Conservation (phyloP, 129 eudicot genomes). For the Saussurea involucrata region DNA sequence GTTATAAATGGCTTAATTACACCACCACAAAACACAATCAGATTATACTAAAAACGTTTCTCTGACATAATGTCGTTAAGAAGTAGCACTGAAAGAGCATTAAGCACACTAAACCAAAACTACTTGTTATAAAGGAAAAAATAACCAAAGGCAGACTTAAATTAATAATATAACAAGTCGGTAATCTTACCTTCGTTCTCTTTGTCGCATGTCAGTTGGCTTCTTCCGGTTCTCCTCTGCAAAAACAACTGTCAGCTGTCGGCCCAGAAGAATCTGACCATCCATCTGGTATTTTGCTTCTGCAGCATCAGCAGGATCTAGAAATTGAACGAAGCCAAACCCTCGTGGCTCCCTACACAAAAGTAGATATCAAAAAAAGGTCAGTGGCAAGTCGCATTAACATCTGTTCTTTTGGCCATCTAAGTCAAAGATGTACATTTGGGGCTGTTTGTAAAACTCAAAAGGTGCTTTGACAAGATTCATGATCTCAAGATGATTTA, state of each 20-base stretch:
- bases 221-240: constrained; percentile 96
- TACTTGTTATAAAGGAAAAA: neutral
- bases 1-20: neutral
- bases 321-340: constrained; percentile 87
- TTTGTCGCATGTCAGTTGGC: constrained; percentile 76
- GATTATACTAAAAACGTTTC: neutral
- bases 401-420: neutral
- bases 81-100: neutral
- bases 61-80: neutral
- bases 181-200: constrained; percentile 51
- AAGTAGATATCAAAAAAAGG: neutral
- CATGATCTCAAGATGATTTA: neutral
- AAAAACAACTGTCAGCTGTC: constrained; percentile 86
- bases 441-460: constrained; percentile 33
- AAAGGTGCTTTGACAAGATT: neutral
- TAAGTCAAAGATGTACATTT: neutral
- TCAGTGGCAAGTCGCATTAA: neutral
- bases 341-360: constrained; percentile 73
- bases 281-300: constrained; percentile 89
- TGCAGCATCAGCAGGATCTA: constrained; percentile 86
- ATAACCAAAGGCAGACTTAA: neutral
- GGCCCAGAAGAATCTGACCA: constrained; percentile 66
- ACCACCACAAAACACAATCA: neutral
- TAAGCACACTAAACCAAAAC: neutral
- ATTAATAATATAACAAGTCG: neutral